Base-by-base conservation (phyloP, 2,329 filamentous ascomycete species). In the Orbilia ellipsospora region DNA sequence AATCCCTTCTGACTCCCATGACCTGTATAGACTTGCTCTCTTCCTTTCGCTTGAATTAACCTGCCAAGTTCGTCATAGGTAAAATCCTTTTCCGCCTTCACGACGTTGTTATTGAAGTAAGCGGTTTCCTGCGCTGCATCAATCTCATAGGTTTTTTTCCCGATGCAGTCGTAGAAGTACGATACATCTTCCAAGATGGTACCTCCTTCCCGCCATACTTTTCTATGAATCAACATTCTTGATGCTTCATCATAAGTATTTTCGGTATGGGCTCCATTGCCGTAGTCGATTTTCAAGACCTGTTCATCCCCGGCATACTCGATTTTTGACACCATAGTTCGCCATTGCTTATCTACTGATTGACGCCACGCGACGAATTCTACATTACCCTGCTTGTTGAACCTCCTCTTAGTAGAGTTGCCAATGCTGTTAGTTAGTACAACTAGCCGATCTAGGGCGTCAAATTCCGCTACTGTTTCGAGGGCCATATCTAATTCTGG, bases 121-220 rank as follows among this genome's bases (percentile, higher is more conserved):
- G 78, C 62, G 2, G 76, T 73, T 50, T 80, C 70, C 50, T 78
- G 72, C 4, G 79, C 77, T 0, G 77, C 65, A 66, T 80, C 79
- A 0, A 45, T 28, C n/a, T 77, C 63, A 23, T 73, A 44, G 0
- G 76, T 78, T 13, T 78, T 65, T 44, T 78, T 78, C 1, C 77
- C 76, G 1, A 51, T n/a, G 2, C 77, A 48, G 51, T 80, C 79
- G 52, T 78, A 79, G 0, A 64, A 69, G 51, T 80, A 80, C 2
- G 44, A 52, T 5, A 80, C 44, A 56, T 79, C 76, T 62, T 80
- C 78, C 1, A 62, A n/a, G 12, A 52, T 4, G 15, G 16, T 40
- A 12, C 26, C 51, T 12, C 6, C 13, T 13, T 28, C 40, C 2
- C 74, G 55, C 4, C 31, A 2, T 2, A 65, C 73, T 2, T n/a